A percentile compares a stretch with the other conserved stretches of the same genome.
phyloP scores from a whole-genome alignment of 2,329 filamentous ascomycete species.

The Sporothrix luriei region DNA sequence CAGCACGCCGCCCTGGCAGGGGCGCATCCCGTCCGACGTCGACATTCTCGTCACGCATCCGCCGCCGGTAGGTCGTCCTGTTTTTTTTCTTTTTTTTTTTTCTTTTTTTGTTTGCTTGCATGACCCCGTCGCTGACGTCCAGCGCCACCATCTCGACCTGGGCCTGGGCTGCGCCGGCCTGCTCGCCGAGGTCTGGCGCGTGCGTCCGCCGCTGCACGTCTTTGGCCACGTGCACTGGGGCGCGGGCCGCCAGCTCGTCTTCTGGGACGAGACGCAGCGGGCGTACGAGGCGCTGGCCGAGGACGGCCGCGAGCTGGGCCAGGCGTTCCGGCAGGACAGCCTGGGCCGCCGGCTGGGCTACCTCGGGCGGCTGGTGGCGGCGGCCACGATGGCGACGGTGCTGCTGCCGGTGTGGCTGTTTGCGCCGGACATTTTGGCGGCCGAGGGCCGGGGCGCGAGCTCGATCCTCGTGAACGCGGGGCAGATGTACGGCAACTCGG shows the following conservation, averaged over 20 bases:
- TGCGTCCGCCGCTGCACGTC: conserved; percentile 74
- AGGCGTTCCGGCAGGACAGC: neutral
- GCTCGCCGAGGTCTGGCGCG: conserved; percentile 71
- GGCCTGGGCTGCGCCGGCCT: conserved; percentile 72
- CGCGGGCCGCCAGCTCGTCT: conserved; percentile 68
- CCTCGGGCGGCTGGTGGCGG: conserved; percentile 51
- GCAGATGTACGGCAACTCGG: conserved; percentile 58
- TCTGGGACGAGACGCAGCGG: conserved; percentile 73
- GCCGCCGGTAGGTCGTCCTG: conserved; percentile 59
- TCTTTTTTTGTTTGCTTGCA: neutral
- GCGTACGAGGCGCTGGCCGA: conserved; percentile 68
- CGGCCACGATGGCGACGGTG: conserved; percentile 51
- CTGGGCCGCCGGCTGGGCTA: conserved; percentile 51
- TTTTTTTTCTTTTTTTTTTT: neutral
- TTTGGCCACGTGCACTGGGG: conserved; percentile 85
- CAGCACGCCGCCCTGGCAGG: conserved; percentile 69
- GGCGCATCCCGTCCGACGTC: conserved; percentile 68
- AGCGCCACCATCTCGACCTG: conserved; percentile 69
- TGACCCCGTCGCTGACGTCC: neutral
- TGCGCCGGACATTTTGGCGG: neutral
- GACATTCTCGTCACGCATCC: conserved; percentile 82
- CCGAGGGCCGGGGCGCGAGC: neutral
- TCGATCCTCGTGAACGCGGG: conserved; percentile 59
- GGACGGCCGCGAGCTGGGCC: conserved; percentile 35
- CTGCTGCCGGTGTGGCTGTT: conserved; percentile 30